Evolutionary conservation across 371 early-diverging fungal species (phyloP), one percentile per base, ranked within the genome.

Genomic region (Zychaea mexicana): DNA sequence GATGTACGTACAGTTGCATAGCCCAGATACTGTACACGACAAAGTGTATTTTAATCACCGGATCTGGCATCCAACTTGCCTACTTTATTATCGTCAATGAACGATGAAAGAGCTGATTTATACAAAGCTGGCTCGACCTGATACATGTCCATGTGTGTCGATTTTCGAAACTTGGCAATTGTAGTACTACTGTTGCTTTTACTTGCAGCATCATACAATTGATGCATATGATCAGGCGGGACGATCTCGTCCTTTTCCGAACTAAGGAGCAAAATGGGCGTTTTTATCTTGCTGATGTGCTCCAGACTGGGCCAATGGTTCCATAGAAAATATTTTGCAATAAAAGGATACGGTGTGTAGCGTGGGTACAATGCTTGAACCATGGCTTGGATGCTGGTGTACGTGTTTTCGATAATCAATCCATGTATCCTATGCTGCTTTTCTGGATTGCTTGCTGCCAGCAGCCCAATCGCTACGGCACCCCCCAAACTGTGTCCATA

Each of bases 401-500:
- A 82, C 7, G 80, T 78, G 61, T 82, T 82, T 38, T 82, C 83
- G 10, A 82, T 52, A 2, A 82, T 74, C 15, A 79, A 19, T 3
- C 79, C 77, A 19, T 36, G 64, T 2, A 76, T 36, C 8, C 46
- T 36, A 2, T 32, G 3, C 45, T 26, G 22, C 13, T 39, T 36
- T 36, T 46, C 42, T 52, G 49, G 24, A 54, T 38, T 28, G 31
- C 2, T 49, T 21, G 36, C 47, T 15, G 60, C 38, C 13, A 66
- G 56, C 30, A 74, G 62, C 38, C 71, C 61, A 31, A 69, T 31
- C 4, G 74, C 74, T 3, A 81, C 76, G 3, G 71, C 66, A 26
- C 81, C 81, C 12, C 81, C 81, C 15, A 81, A 52, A 32, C 72
- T 71, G 49, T 81, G 81, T 0, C 81, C 81, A 36, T 77, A 77